Evolutionary conservation across 1,284 basidiomycete genomes (phyloP).

Genomic region (Moesziomyces globuligerus): DNA sequence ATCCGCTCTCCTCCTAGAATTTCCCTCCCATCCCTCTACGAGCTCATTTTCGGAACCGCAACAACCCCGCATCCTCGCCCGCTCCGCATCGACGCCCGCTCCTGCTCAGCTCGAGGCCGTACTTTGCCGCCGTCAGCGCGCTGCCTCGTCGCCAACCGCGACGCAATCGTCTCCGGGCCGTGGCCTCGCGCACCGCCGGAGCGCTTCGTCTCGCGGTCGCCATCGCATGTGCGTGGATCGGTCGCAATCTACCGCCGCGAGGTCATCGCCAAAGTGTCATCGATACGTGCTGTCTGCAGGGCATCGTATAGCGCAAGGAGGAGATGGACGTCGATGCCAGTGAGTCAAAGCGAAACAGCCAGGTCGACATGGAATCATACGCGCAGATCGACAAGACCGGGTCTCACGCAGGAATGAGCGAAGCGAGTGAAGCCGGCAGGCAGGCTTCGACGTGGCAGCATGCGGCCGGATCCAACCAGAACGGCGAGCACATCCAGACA

Average conservation of each 20-base stretch:
- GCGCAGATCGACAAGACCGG: background rate
- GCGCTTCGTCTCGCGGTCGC: too few species aligned
- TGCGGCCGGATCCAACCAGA: background rate
- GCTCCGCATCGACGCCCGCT: background rate
- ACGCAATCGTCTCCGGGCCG: slow-evolving; percentile 3
- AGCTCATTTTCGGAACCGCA: slow-evolving; percentile 37
- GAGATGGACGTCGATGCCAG: background rate
- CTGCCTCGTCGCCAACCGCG: slow-evolving; percentile 4
- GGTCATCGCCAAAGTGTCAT: too few species aligned
- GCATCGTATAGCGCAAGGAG: too few species aligned
- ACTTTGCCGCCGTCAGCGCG: slow-evolving; percentile 10
- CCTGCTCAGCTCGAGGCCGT: slow-evolving; percentile 2
- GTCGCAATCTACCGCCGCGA: too few species aligned
- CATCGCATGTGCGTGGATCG: too few species aligned
- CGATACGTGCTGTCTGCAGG: too few species aligned
- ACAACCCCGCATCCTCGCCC: slow-evolving; percentile 17
- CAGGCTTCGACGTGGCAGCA: slow-evolving; percentile 2
- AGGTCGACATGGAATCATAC: background rate
- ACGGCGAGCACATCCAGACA: background rate
- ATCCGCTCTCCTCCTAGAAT: slow-evolving; percentile 33
- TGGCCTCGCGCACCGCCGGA: slow-evolving; percentile 9
- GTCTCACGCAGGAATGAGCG: slow-evolving; percentile 1
- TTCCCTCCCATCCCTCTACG: slow-evolving; percentile 12
- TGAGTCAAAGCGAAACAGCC: slow-evolving; percentile 1
- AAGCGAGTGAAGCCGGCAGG: slow-evolving; percentile 1